These are phyloP conservation scores for Boletus mariae DNA, from an alignment of 1,284 basidiomycete species.

Conservation along the genomic window DNA sequence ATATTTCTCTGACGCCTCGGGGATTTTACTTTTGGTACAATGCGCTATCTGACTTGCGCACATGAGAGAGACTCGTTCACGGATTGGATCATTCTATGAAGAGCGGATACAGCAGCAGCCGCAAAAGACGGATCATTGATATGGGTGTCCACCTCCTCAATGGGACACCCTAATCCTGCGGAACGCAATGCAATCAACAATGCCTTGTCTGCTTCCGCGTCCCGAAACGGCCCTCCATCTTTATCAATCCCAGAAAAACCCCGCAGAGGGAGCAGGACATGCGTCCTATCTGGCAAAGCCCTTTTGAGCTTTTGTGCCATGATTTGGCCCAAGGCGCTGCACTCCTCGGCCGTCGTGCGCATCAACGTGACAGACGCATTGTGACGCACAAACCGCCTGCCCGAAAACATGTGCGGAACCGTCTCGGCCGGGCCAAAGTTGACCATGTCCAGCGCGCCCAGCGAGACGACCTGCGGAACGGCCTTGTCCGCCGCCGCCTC, in stretches of 20 bases:
- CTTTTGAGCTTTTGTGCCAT: constrained; percentile 20
- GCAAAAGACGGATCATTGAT: constrained; percentile 29
- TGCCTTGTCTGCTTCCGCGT: constrained; percentile 24
- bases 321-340: constrained; percentile 19
- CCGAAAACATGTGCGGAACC: constrained; percentile 16
- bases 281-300: constrained; percentile 15
- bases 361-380: constrained; percentile 29
- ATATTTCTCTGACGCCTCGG: not conserved
- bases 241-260: constrained; percentile 26
- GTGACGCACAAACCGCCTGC: constrained; percentile 18
- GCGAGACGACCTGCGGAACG: constrained; percentile 24
- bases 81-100: constrained; percentile 22
- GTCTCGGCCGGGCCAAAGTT: constrained; percentile 28
- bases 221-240: constrained; percentile 21
- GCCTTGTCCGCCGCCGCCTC: constrained; percentile 19
- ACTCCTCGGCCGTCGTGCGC: constrained; percentile 28
- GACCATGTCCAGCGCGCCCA: constrained; percentile 31
- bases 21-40: constrained; percentile 3
- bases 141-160: constrained; percentile 22
- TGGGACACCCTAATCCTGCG: constrained; percentile 14
- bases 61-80: not conserved
- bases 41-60: not conserved
- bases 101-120: constrained; percentile 10
- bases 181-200: constrained; percentile 17
- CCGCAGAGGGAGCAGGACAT: constrained; percentile 23